Base-by-base conservation (phyloP, 352 stramenopile genomes). In the Phytophthora citricola region DNA sequence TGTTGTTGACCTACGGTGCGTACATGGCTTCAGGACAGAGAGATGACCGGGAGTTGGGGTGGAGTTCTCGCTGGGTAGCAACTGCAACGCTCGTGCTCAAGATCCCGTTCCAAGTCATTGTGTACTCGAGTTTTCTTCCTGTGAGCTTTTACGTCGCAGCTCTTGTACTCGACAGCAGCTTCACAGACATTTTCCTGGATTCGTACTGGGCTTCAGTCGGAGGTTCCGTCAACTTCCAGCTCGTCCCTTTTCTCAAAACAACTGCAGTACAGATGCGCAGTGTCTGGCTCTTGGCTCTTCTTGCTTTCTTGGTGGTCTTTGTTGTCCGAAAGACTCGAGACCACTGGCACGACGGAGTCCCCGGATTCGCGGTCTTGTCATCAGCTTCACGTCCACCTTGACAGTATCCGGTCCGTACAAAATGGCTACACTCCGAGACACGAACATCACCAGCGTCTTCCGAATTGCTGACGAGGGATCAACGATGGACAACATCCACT, bases 41-140 rank as follows among this genome's bases (percentile, higher is more conserved):
- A 17, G 36, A 8, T 22, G 11, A 34, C 22, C 15, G 32, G 27
- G 56, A 54, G 10, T 22, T 9, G 17, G 43, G 5, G 24, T 61
- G 20, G 38, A 34, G 0, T 26, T 58, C 36, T 9, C 52, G 47
- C 17, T 22, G 72, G 7, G 0, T 41, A 14, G 58, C 43, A 2
- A 66, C 65, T 10, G 36, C 62, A 26, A 51, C 22, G 8, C 81
- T 72, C 7, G 26, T 85, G 41, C 29, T 79, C 6, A 73, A 65
- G 39, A 79, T 90, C 17, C 81, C 79, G 17, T 80, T 82, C 24
- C 69, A 90, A 39, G 70, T 81, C 1, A 68, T 88, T 27, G 66
- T 90, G 9, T 90, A 91, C 46, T 60, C 68, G 1, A 86, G 70
- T 7, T 66, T 65, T 20, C 56, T 87, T 24, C 78, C 80, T 2